Evolutionary conservation across 1,139 yeast species (phyloP).

Genomic region (Eremothecium cymbalariae): DNA sequence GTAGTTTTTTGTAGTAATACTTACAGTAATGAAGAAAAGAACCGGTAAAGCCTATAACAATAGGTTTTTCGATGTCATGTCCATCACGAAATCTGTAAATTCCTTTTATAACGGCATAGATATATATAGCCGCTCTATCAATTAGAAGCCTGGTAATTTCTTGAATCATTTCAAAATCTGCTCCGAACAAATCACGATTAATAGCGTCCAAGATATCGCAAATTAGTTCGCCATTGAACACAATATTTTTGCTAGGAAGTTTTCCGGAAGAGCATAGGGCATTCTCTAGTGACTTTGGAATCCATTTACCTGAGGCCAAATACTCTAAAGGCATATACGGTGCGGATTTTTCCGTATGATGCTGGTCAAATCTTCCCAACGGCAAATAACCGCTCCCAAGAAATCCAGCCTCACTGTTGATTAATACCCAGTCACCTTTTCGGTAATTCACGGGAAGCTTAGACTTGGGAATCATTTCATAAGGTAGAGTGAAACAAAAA

Average conservation of each 20-base stretch:
- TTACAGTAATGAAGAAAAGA: conserved; percentile 28
- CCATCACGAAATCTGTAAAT: conserved; percentile 15
- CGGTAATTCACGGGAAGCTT: conserved; percentile 12
- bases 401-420: conserved; percentile 33
- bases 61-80: neutral
- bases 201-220: conserved; percentile 14
- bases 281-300: conserved; percentile 18
- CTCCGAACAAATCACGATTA: neutral
- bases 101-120: conserved; percentile 23
- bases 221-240: conserved; percentile 25
- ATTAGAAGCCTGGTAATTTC: conserved; percentile 17
- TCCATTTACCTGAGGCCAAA: conserved; percentile 25
- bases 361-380: conserved; percentile 18
- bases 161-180: conserved; percentile 10
- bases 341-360: conserved; percentile 5
- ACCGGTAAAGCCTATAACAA: conserved; percentile 30
- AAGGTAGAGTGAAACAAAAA: conserved; percentile 28
- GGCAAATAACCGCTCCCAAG: conserved; percentile 23
- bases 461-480: conserved; percentile 4
- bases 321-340: conserved; percentile 25
- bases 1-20: conserved; percentile 21
- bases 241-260: conserved; percentile 7
- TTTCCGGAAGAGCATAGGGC: conserved; percentile 15
- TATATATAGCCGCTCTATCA: conserved; percentile 25
- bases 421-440: conserved; percentile 12